These are phyloP conservation scores for Intubia oerlemansii DNA, from an alignment of 2,329 filamentous ascomycete species.

Conservation along the genomic window DNA sequence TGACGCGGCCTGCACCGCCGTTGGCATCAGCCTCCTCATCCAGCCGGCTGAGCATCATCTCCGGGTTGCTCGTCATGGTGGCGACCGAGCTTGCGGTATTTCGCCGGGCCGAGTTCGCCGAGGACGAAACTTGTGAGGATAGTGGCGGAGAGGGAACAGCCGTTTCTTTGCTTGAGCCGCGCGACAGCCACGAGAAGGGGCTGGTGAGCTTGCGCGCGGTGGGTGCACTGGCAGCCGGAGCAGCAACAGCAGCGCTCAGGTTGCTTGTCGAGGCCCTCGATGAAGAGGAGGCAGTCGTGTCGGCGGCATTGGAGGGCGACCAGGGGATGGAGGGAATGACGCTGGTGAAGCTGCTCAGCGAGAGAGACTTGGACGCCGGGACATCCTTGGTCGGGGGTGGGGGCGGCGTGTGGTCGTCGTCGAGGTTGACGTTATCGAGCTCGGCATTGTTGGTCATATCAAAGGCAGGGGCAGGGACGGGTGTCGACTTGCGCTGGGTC, in stretches of 20 bases:
- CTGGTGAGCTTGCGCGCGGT: slow-evolving; percentile 54
- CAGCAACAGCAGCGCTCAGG: slow-evolving; percentile 13
- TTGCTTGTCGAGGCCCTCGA: no score
- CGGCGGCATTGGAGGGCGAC: slow-evolving; percentile 29
- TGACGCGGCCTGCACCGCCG: slow-evolving; percentile 30
- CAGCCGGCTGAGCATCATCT: slow-evolving; percentile 56
- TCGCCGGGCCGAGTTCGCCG: slow-evolving; percentile 26
- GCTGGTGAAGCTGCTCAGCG: slow-evolving; percentile 49
- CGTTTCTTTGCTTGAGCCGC: slow-evolving; percentile 40
- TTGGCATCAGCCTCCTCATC: slow-evolving; percentile 38
- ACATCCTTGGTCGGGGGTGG: slow-evolving; percentile 13
- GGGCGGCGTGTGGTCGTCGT: slow-evolving; percentile 11
- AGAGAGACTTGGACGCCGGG: slow-evolving; percentile 29
- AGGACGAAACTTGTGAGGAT: slow-evolving; percentile 25
- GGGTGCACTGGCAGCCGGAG: slow-evolving; percentile 14
- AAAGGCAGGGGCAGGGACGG: no score
- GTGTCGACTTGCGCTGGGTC: slow-evolving; percentile 19
- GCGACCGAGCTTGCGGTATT: slow-evolving; percentile 66
- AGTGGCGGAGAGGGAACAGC: slow-evolving; percentile 19
- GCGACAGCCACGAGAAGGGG: slow-evolving; percentile 70
- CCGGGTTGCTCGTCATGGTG: slow-evolving; percentile 60
- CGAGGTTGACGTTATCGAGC: slow-evolving; percentile 43
- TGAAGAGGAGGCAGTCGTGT: slow-evolving; percentile 23
- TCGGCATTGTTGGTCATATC: slow-evolving; percentile 21
- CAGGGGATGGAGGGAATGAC: slow-evolving; percentile 53